phyloP scores from a whole-genome alignment of 169 alveolate species.

The Perkinsus marinus region DNA sequence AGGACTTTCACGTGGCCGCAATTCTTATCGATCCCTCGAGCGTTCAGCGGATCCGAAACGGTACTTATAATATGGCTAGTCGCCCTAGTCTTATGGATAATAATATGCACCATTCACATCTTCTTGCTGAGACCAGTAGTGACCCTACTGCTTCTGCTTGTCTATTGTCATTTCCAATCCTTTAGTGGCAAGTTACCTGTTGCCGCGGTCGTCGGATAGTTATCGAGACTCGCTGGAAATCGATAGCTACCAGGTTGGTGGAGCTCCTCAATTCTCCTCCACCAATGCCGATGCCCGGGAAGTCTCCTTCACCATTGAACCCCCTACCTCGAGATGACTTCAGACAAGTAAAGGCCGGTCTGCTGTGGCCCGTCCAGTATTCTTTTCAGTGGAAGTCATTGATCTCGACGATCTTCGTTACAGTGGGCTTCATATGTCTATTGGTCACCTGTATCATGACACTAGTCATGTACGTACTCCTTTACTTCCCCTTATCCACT shows the following conservation, averaged over 20 bases:
- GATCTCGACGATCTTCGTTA: neutral
- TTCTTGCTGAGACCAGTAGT: neutral
- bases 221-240: neutral
- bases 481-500: neutral
- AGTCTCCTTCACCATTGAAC: neutral
- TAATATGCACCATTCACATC: neutral
- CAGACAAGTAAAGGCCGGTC: neutral
- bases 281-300: neutral
- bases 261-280: neutral
- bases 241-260: neutral
- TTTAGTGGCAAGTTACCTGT: neutral
- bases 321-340: neutral
- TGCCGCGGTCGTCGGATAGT: neutral
- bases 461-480: neutral
- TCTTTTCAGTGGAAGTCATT: neutral
- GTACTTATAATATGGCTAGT: neutral
- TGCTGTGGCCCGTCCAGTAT: neutral
- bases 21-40: neutral
- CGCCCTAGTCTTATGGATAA: neutral
- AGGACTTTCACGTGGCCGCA: neutral
- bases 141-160: neutral
- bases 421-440: neutral
- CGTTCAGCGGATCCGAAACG: neutral
- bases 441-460: neutral
- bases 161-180: neutral